Evolutionary conservation across 2,329 filamentous ascomycete genomes (phyloP), one percentile per base, ranked within the genome.

Genomic region (Dryadomyces sulphureus): DNA sequence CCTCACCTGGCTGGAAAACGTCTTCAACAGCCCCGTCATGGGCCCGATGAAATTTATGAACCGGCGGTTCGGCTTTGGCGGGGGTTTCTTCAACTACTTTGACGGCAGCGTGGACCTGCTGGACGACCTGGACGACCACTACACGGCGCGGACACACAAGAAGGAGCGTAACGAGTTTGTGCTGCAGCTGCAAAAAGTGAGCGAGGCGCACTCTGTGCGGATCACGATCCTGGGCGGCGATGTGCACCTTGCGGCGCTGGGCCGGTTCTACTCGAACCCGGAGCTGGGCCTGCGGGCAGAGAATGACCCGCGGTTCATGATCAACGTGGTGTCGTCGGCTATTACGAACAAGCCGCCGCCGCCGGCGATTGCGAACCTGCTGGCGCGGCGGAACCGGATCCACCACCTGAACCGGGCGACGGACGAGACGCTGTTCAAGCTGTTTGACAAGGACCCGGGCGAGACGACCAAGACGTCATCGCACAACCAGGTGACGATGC

Each of bases 271-370:
- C 67, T 89, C 86, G 16, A 92, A 92, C 56, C 85, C 87, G 7
- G 81, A 80, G 54, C 71, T 92, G 39, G 73, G 80, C 45, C 73
- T 94, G 30, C 73, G 85, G 1, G 82, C 80, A 46, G 83, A 90
- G 58, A 73, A 81, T 49, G 92, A 98, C 61, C 84, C 87, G 59
- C 78, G 92, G 47, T 96, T 96, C 62, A 96, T 98, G 79, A 83
- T 81, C 43, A 98, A 98, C 57, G 74, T 98, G 19, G 75, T 96
- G 45, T 94, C 88, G 6, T 95, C 89, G 1, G 89, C 89, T 27
- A 96, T 98, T 56, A 89, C 93, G 53, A 95, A 98, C 60, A 90
- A 90, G 55, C 92, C 92, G 2, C 87, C 89, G 14, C 87, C 90
- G 1, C 78, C 82, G 60, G 89, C 65, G 55, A 83, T 98, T 57